Conservation (phyloP, 176 grass and related monocot species). For the Musa beccarii region DNA sequence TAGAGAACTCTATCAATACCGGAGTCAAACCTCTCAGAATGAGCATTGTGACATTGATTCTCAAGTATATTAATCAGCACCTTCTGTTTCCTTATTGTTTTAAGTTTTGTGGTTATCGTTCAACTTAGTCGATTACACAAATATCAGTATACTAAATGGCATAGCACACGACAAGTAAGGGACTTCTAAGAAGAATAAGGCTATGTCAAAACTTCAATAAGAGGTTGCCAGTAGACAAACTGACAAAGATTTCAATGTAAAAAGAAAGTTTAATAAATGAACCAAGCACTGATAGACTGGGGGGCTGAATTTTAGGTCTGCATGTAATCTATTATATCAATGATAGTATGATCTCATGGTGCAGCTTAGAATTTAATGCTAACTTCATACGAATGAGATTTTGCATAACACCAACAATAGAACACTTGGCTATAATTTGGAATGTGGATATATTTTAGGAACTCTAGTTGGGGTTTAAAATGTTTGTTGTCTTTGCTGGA, state of each 20-base stretch:
- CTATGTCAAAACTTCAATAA: not conserved
- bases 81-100: constrained; percentile 13
- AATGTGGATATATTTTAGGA: too few species aligned
- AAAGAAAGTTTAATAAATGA: not conserved
- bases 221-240: not conserved
- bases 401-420: not conserved
- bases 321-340: not conserved
- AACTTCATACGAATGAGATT: not conserved
- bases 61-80: constrained; percentile 43
- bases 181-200: not conserved
- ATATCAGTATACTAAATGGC: not conserved
- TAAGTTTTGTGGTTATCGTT: constrained; percentile 20
- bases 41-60: constrained; percentile 57
- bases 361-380: not conserved
- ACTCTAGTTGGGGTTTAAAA: too few species aligned
- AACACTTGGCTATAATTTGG: not conserved
- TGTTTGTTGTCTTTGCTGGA: too few species aligned
- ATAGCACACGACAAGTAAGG: not conserved
- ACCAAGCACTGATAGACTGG: not conserved
- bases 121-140: constrained; percentile 2
- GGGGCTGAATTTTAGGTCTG: not conserved
- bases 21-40: constrained; percentile 26
- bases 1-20: constrained; percentile 59
- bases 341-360: not conserved
- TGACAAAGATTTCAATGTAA: not conserved